Percentiles rank a stretch among this genome's conserved stretches.
These are phyloP conservation scores for Colletotrichum tropicale DNA, from an alignment of 2,329 filamentous ascomycete species.

Conservation along the genomic window DNA sequence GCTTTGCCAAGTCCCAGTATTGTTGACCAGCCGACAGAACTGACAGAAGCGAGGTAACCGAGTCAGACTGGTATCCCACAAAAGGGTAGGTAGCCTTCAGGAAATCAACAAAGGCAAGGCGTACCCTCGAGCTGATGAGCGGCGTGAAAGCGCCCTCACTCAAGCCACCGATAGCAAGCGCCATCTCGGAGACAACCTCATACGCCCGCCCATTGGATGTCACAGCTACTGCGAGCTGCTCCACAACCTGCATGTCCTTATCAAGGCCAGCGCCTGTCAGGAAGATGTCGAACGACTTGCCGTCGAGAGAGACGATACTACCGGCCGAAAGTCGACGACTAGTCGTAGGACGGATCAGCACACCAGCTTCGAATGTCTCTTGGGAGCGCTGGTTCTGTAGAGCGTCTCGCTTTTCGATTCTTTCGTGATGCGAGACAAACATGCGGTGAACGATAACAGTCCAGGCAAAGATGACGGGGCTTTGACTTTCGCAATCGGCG, in stretches of 20 bases:
- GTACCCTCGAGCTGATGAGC: constrained; percentile 66
- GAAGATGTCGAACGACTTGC: constrained; percentile 63
- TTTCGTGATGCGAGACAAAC: constrained; percentile 64
- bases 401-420: constrained; percentile 65
- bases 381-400: constrained; percentile 63
- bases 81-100: constrained; percentile 70
- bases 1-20: constrained; percentile 58
- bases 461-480: constrained; percentile 82
- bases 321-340: constrained; percentile 64
- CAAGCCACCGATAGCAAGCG: constrained; percentile 48
- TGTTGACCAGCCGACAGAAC: constrained; percentile 61
- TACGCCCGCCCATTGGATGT: constrained; percentile 58
- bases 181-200: constrained; percentile 57
- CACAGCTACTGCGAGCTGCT: constrained; percentile 52
- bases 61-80: constrained; percentile 75
- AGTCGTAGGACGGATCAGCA: constrained; percentile 40
- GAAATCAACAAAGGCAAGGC: constrained; percentile 71
- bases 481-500: constrained; percentile 63
- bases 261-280: constrained; percentile 54
- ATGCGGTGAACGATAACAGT: constrained; percentile 75
- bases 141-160: constrained; percentile 52
- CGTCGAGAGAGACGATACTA: constrained; percentile 66
- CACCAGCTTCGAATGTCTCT: constrained; percentile 58
- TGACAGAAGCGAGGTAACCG: constrained; percentile 69
- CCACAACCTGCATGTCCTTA: constrained; percentile 56